phyloP scores from a whole-genome alignment of 73 alveolate species.

The Symbiodinium natans region DNA sequence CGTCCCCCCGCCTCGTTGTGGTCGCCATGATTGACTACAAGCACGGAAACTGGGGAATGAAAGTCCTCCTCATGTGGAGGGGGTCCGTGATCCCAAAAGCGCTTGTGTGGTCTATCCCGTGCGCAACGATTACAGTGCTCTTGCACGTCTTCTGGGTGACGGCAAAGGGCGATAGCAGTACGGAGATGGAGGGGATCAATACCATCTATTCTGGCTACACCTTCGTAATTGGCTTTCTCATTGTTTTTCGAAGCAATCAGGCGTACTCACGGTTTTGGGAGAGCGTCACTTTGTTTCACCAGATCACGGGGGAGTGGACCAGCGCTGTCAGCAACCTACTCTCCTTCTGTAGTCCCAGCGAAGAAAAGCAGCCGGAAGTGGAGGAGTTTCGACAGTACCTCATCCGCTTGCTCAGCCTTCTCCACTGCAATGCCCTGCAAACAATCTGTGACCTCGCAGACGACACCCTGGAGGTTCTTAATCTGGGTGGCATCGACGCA shows the following conservation, averaged over 20 bases:
- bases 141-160: conserved; percentile 23
- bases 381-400: not conserved
- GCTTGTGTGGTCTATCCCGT: conserved; percentile 7
- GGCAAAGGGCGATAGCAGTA: conserved; percentile 5
- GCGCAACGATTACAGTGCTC: conserved; percentile 46
- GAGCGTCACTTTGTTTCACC: conserved; percentile 80
- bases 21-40: not conserved
- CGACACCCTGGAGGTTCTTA: conserved; percentile 53
- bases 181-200: conserved; percentile 83
- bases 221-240: conserved; percentile 5
- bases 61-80: not conserved
- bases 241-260: not conserved
- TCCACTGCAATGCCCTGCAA: conserved; percentile 81
- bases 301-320: conserved; percentile 73
- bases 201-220: conserved; percentile 1
- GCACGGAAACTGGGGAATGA: not conserved
- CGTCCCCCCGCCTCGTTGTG: not conserved
- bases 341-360: conserved; percentile 28
- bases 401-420: conserved; percentile 44
- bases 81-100: conserved; percentile 9
- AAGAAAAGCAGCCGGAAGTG: conserved; percentile 1
- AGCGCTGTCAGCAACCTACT: conserved; percentile 87
- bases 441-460: conserved; percentile 65
- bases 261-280: conserved; percentile 87
- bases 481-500: conserved; percentile 5